Conservation (phyloP, 2,329 filamentous ascomycete species). For the Coniochaeta prunicola region DNA sequence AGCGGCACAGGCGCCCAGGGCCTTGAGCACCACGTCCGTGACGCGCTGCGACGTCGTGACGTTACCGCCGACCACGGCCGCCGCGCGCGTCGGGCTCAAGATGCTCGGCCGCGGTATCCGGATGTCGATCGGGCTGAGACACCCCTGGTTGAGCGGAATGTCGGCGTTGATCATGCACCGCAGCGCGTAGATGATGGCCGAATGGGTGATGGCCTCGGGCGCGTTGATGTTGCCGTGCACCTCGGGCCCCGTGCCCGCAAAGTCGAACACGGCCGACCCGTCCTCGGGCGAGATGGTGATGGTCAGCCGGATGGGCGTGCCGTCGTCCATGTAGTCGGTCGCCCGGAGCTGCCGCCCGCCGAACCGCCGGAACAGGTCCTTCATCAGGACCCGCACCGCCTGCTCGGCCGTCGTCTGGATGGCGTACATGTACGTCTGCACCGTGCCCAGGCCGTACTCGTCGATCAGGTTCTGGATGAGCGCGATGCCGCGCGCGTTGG, state of each 20-base stretch:
- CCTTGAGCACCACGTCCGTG: slow-evolving; percentile 64
- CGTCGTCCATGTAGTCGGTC: slow-evolving; percentile 33
- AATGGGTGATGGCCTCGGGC: slow-evolving; percentile 22
- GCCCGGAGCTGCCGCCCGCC: slow-evolving; percentile 17
- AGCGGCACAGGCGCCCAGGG: slow-evolving; percentile 67
- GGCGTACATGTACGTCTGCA: slow-evolving; percentile 71
- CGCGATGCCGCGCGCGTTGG: slow-evolving; percentile 68
- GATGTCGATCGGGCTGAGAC: slow-evolving; percentile 32
- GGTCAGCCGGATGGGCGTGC: slow-evolving; percentile 23
- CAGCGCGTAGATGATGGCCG: slow-evolving; percentile 20
- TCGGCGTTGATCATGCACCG: slow-evolving; percentile 64
- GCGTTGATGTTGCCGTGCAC: slow-evolving; percentile 22
- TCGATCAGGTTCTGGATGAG: slow-evolving; percentile 63
- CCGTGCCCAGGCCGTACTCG: slow-evolving; percentile 65
- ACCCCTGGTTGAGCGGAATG: slow-evolving; percentile 71
- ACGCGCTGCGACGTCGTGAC: slow-evolving; percentile 27
- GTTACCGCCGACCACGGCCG: slow-evolving; percentile 24
- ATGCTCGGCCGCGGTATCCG: slow-evolving; percentile 20
- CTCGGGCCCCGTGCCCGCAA: slow-evolving; percentile 45
- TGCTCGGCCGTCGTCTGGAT: slow-evolving; percentile 72
- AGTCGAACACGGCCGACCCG: slow-evolving; percentile 36
- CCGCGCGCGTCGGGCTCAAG: slow-evolving; percentile 23
- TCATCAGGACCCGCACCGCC: slow-evolving; percentile 64
- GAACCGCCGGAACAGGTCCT: slow-evolving; percentile 54
- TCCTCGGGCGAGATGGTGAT: slow-evolving; percentile 21